Evolutionary conservation across 2,329 filamentous ascomycete genomes (phyloP).

Genomic region (Didymella segeticola): DNA sequence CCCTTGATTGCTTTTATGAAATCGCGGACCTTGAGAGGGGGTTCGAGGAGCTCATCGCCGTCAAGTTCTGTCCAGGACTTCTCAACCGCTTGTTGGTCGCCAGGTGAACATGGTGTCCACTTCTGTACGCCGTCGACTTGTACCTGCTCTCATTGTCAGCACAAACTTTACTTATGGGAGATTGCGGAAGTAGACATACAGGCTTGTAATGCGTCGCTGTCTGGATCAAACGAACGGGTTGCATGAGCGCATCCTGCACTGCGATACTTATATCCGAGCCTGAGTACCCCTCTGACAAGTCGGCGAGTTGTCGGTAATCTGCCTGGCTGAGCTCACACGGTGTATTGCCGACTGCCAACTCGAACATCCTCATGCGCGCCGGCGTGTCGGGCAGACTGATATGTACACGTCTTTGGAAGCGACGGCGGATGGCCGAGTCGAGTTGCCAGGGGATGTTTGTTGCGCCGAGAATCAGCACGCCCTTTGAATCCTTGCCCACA

Average conservation of each 20-base stretch:
- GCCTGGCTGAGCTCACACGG: slow-evolving; percentile 80
- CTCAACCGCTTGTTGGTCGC: slow-evolving; percentile 82
- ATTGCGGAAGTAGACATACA: slow-evolving; percentile 56
- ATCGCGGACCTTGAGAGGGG: slow-evolving; percentile 85
- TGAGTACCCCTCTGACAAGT: slow-evolving; percentile 90
- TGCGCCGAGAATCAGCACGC: slow-evolving; percentile 91
- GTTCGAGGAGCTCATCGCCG: slow-evolving; percentile 83
- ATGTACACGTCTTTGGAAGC: slow-evolving; percentile 95
- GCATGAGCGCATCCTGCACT: slow-evolving; percentile 96
- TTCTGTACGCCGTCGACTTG: slow-evolving; percentile 70
- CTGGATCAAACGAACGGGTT: slow-evolving; percentile 94
- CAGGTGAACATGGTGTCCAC: slow-evolving; percentile 91
- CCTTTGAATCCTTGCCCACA: slow-evolving; percentile 92
- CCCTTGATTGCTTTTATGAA: slow-evolving; percentile 91
- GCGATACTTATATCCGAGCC: slow-evolving; percentile 96
- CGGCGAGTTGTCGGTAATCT: slow-evolving; percentile 81
- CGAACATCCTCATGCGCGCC: slow-evolving; percentile 93
- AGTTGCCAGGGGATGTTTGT: slow-evolving; percentile 99
- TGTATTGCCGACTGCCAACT: slow-evolving; percentile 90
- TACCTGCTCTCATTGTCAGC: slow-evolving; percentile 60
- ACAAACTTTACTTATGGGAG: background rate
- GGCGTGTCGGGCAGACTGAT: slow-evolving; percentile 89
- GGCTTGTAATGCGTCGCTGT: slow-evolving; percentile 98
- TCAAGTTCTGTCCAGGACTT: slow-evolving; percentile 94
- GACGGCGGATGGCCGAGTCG: slow-evolving; percentile 91